phyloP scores from a whole-genome alignment of 73 alveolate species.

The Paraurostyla sp. region DNA sequence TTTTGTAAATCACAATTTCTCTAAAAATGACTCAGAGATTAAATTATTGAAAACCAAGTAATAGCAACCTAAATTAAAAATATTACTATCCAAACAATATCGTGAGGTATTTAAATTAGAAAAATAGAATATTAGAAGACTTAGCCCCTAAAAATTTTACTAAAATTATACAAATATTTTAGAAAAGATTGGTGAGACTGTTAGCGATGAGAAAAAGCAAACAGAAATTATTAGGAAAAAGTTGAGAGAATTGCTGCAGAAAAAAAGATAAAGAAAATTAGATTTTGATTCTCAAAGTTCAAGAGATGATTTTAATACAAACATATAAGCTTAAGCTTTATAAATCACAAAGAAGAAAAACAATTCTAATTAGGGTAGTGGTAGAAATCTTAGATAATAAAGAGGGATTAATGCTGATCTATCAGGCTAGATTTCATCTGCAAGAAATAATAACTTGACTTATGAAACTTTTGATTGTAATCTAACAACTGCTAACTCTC shows the following conservation, averaged over 20 bases:
- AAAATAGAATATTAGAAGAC: not conserved
- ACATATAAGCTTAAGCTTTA: no score
- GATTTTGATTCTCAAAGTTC: no score
- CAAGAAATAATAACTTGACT: no score
- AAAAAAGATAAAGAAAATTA: not conserved
- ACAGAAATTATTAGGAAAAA: not conserved
- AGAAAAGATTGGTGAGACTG: not conserved
- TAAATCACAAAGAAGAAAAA: no score
- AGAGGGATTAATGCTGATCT: no score
- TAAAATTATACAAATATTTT: not conserved
- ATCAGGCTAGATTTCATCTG: no score
- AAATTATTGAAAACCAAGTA: not conserved
- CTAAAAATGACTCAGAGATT: slow-evolving; percentile 2
- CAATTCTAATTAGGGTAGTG: no score
- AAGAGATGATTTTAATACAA: no score
- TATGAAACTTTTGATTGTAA: no score
- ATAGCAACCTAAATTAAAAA: slow-evolving; percentile 7
- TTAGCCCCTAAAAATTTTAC: slow-evolving; percentile 18
- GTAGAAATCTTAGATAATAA: no score
- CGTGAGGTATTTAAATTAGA: not conserved
- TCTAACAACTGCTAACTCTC: no score
- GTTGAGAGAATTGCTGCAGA: not conserved
- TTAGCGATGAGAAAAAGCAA: not conserved
- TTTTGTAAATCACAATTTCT: not conserved
- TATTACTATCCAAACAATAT: slow-evolving; percentile 1